These are phyloP conservation scores for Salvia splendens DNA, from an alignment of 257 asterid species.

Conservation along the genomic window DNA sequence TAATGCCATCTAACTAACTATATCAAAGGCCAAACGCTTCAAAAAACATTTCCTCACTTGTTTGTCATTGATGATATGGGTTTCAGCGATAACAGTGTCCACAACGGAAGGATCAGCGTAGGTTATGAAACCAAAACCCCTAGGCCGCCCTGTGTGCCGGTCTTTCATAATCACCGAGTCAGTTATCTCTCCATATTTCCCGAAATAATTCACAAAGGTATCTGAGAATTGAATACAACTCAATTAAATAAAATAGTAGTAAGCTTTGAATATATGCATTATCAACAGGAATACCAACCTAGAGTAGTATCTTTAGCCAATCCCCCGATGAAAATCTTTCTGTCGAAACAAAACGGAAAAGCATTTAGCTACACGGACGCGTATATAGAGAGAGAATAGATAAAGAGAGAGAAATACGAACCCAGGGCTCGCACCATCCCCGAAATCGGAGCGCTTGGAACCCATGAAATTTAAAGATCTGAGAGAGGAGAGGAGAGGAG, in stretches of 20 bases:
- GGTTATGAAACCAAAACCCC: constrained; percentile 95
- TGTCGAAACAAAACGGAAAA: constrained; percentile 32
- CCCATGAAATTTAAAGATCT: constrained; percentile 62
- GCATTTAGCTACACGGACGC: constrained; percentile 8
- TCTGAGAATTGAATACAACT: constrained; percentile 40
- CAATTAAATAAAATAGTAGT: not conserved
- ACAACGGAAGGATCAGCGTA: constrained; percentile 80
- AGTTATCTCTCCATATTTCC: constrained; percentile 92
- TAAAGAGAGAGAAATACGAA: constrained; percentile 31
- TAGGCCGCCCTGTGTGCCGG: constrained; percentile 84
- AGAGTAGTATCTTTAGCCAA: constrained; percentile 77
- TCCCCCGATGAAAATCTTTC: constrained; percentile 94
- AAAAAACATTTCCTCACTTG: constrained; percentile 54
- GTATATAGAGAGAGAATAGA: constrained; percentile 2
- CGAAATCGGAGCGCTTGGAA: constrained; percentile 74
- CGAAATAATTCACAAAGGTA: constrained; percentile 87
- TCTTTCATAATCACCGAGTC: constrained; percentile 97
- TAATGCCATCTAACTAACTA: not conserved
- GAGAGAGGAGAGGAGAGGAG: constrained; percentile 38
- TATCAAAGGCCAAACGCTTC: not conserved
- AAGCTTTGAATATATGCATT: not conserved
- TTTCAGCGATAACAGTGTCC: constrained; percentile 84
- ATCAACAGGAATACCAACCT: constrained; percentile 46
- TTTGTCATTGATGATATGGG: constrained; percentile 84
- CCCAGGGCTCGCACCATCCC: constrained; percentile 99